A percentile compares a stretch with the other conserved stretches of the same genome.
phyloP scores from a whole-genome alignment of 495 filamentous ascomycete species.

The Aspergillus sclerotioniger region DNA sequence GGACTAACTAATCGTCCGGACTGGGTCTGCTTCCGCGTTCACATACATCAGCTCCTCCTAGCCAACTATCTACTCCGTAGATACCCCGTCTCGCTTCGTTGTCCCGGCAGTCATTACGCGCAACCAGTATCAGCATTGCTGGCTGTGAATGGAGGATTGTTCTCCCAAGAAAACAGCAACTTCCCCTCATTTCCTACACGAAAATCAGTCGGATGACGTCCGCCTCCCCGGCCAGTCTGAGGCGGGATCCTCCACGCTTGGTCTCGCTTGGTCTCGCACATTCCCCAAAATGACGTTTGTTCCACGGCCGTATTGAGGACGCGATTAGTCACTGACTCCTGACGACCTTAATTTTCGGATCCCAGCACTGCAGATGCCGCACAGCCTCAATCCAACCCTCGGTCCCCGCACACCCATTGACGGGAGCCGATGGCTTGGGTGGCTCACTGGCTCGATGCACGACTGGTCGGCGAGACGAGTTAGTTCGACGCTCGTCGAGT shows the following conservation, averaged over 20 bases:
- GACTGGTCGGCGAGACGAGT: slow-evolving; percentile 9
- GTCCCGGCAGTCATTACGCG: background rate
- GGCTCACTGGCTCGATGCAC: slow-evolving; percentile 3
- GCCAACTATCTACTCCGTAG: background rate
- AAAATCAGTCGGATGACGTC: slow-evolving; percentile 18
- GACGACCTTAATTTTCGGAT: slow-evolving; percentile 14
- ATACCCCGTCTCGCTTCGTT: background rate
- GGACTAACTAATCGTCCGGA: slow-evolving; percentile 15
- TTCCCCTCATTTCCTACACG: background rate
- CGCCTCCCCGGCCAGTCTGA: background rate
- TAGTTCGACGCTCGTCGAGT: background rate
- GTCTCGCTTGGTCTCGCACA: slow-evolving; percentile 11
- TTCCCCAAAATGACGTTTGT: slow-evolving; percentile 7
- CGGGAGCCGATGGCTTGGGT: slow-evolving; percentile 14
- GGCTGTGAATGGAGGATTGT: background rate
- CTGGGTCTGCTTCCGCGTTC: slow-evolving; percentile 28
- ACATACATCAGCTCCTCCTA: background rate
- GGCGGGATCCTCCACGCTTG: slow-evolving; percentile 1
- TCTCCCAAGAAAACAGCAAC: background rate
- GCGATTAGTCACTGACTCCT: slow-evolving; percentile 12
- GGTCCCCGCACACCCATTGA: slow-evolving; percentile 5
- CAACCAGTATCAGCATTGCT: background rate
- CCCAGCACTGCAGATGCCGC: slow-evolving; percentile 22
- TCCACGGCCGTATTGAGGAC: background rate
- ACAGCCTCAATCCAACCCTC: slow-evolving; percentile 12